Evolutionary conservation across 805 yeast species (phyloP), one percentile per base, ranked within the genome.

Genomic region (Ogataea glucozyma): DNA sequence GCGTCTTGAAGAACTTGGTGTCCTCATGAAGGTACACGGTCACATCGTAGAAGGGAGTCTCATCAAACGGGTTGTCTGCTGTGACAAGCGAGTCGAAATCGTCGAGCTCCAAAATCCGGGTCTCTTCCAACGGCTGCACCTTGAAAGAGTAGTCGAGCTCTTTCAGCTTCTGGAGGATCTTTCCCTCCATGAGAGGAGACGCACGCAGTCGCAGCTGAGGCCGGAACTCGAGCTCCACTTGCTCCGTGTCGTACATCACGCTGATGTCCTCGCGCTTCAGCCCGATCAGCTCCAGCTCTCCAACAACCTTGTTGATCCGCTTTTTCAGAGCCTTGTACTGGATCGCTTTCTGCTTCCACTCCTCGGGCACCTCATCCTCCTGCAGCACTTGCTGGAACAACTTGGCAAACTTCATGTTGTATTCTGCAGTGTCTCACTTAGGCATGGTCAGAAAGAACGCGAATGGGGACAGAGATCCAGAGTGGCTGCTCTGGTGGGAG

Each of bases 321-420:
- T 85, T 85, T 57, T 85, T 85, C 44, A 85, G 60, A 3, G 79
- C 73, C 58, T 85, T 85, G 59, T 85, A 85, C 51, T 83, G 86
- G 34, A 85, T 83, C 11, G 89, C 86, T 6, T 78, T 74, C 21
- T 70, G 73, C 0, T 76, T 65, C 93, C 93, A 85, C 17, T 78
- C 83, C 20, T 67, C 70, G 5, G 91, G 91, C 12, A 84, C 69
- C 2, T 74, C 72, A 37, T 80, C 83, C 41, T 76, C 82, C 26
- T 68, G 69, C 18, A 85, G 69, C 2, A 80, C 75, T 52, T 81
- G 78, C 56, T 85, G 84, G 43, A 82, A 75, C 5, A 76, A 73
- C 58, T 85, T 85, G 4, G 88, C 90, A 58, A 85, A 85, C 71
- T 85, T 85, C 91, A 85, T 85, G 6, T 22, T 16, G 9, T 30